A percentile compares a stretch with the other conserved stretches of the same genome.
phyloP scores from a whole-genome alignment of 345 rosid species.

The Pistacia vera region DNA sequence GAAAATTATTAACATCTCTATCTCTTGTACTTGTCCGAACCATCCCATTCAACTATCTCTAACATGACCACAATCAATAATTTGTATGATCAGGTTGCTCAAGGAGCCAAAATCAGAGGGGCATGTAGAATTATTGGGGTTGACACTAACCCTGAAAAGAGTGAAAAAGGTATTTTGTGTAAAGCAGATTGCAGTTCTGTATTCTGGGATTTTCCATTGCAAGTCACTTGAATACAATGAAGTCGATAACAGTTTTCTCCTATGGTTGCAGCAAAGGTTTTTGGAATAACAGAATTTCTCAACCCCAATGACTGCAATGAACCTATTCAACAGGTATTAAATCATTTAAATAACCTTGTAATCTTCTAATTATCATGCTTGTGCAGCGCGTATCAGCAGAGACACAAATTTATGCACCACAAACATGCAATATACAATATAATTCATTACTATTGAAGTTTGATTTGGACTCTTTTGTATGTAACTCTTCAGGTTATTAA shows the following conservation, averaged over 20 bases:
- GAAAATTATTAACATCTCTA: neutral
- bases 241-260: conserved; percentile 12
- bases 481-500: conserved; percentile 62
- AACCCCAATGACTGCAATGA: conserved; percentile 64
- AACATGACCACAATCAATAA: neutral
- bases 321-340: conserved; percentile 80
- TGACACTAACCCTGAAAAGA: conserved; percentile 76
- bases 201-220: conserved; percentile 2
- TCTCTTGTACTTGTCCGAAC: neutral
- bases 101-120: conserved; percentile 86
- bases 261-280: conserved; percentile 64
- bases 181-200: conserved; percentile 10
- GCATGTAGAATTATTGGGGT: conserved; percentile 86
- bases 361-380: neutral
- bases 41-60: neutral
- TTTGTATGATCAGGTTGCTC: conserved; percentile 67
- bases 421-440: neutral
- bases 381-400: neutral
- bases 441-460: neutral
- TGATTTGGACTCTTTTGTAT: neutral
- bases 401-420: neutral
- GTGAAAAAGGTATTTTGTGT: conserved; percentile 57
- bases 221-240: neutral
- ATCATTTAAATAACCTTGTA: neutral
- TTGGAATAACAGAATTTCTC: conserved; percentile 80